Base-by-base conservation (phyloP, 176 grass and related monocot species). In the Oryza glumipatula region DNA sequence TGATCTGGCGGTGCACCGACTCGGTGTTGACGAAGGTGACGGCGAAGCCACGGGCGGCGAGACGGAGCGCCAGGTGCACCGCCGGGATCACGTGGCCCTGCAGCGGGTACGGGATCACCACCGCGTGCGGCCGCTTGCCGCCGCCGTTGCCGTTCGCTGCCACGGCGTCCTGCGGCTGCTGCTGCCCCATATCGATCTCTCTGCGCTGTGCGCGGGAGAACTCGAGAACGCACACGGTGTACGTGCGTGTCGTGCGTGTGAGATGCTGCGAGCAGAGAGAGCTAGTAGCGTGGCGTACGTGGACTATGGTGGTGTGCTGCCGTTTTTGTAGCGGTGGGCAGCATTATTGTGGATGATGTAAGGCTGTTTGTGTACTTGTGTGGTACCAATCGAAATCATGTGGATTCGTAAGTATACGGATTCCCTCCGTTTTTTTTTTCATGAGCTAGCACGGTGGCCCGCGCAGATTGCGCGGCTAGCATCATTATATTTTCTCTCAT, bases 21-120 rank as follows among this genome's bases (percentile, higher is more conserved):
- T 89, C 88, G 2, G 90, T 92, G 94, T 90, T 90, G 21, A 92
- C 82, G 77, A 94, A 97, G 74, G 94, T 94, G 54, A 97, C 28
- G 17, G 80, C 12, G 86, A 92, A 90, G 1, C 94, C 92, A 1
- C 58, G 61, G 21, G 48, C 54, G 0, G 92, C 90, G 0, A 97
- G 80, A 0, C 65, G 88, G 46, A 85, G 49, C 24, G 92, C 80
- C n/a, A 97, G 86, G 81, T 92, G 88, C 68, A 84, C 90, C 19
- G 86, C 68, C 19, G 92, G 92, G 83, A 92, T 92, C 6, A 97
- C 85, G 80, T 97, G 94, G 23, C 92, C 94, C 80, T 92, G 86
- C 70, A 92, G 73, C 32, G 92, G 92, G 48, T 86, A 88, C 68
- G 94, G 17, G 9, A 92, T 72, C 69, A 94, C 83, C 64, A 92